Evolutionary conservation across 148 eudicot species (phyloP).

Genomic region (Chenopodium quinoa): DNA sequence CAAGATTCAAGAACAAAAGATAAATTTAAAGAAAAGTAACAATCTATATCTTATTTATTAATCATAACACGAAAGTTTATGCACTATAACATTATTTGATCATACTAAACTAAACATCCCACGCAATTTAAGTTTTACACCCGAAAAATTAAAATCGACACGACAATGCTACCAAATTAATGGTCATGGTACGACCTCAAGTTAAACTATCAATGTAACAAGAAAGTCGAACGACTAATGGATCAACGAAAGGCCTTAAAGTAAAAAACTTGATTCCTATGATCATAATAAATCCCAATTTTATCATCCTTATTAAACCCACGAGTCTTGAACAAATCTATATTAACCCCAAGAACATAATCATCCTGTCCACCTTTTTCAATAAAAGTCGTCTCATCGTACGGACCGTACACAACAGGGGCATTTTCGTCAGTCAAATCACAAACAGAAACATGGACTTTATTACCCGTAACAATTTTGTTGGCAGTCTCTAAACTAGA

Average conservation of each 20-base stretch:
- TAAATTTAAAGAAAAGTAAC: no score
- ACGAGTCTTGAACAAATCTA: slow-evolving; percentile 19
- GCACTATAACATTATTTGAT: no score
- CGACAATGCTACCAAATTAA: no score
- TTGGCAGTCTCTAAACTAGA: slow-evolving; percentile 1
- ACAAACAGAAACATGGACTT: background rate
- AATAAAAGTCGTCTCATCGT: slow-evolving; percentile 16
- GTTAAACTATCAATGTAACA: no score
- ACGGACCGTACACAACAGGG: slow-evolving; percentile 22
- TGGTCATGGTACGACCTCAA: no score
- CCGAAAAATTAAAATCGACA: no score
- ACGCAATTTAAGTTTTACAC: no score
- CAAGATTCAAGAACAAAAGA: no score
- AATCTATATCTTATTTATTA: no score
- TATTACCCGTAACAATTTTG: slow-evolving; percentile 9
- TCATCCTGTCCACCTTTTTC: slow-evolving; percentile 22
- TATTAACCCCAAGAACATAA: slow-evolving; percentile 24
- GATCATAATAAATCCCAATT: slow-evolving; percentile 23
- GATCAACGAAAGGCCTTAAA: slow-evolving; percentile 17
- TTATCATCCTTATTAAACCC: slow-evolving; percentile 26
- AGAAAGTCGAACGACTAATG: no score
- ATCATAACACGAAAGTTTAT: no score
- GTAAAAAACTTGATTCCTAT: background rate
- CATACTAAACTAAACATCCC: no score
- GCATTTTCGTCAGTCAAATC: slow-evolving; percentile 20